Evolutionary conservation across 2,329 filamentous ascomycete genomes (phyloP), one percentile per base, ranked within the genome.

Genomic region (Stemphylium beticola): DNA sequence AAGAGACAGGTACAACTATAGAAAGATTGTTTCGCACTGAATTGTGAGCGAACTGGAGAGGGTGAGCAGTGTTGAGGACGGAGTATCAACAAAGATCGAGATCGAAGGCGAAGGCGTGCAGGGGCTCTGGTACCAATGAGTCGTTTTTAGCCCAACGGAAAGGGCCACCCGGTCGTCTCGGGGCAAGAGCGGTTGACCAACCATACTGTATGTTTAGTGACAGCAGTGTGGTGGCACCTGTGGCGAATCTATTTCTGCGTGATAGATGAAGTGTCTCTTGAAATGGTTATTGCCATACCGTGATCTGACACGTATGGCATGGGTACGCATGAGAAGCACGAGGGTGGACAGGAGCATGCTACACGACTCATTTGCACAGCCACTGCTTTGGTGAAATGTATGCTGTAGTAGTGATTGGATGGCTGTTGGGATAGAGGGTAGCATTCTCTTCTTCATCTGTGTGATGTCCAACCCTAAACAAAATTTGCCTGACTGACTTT

Each of bases 161-260:
- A 50, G 32, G 48, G 37, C 36, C 32, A 44, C 39, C 39, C 32
- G 48, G 39, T 38, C 22, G 8, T 44, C 32, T 36, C n/a, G 36
- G 32, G 39, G 22, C 48, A 31, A 38, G 39, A 50, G 48, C 32
- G 39, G 47, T 43, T 37, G 36, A 32, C 36, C 37, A 20, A 18
- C n/a, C 38, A 14, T 22, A 29, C 37, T 14, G 39, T n/a, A 17
- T 17, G 17, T 14, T 43, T 15, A n/a, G 39, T 32, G n/a, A 26
- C 39, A 44, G 32, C 32, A 37, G 32, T 17, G 12, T 39, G 14
- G 17, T 36, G 26, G 22, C 22, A 31, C 48, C n/a, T 18, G 34
- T 10, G 29, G 18, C 14, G 29, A 26, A 7, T 24, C 12, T 17
- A 20, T 24, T 32, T 5, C 20, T 5, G 15, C 6, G 22, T 24